These are phyloP conservation scores for Fagus crenata DNA, from an alignment of 306 rosid species.

Conservation along the genomic window DNA sequence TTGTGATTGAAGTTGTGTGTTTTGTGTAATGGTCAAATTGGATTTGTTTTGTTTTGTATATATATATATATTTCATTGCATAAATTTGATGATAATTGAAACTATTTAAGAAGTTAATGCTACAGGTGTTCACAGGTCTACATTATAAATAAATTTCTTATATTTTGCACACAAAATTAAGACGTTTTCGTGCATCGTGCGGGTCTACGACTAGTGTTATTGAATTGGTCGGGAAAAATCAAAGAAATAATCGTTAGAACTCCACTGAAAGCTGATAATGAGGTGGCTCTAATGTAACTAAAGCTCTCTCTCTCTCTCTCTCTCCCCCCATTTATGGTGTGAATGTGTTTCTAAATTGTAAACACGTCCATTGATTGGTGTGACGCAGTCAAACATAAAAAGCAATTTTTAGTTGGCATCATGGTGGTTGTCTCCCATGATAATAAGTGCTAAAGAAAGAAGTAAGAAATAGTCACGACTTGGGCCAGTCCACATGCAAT, in stretches of 20 bases:
- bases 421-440: conserved; percentile 2
- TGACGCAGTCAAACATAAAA: background rate
- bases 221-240: no score
- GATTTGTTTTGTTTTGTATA: no score
- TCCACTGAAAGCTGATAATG: background rate
- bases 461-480: background rate
- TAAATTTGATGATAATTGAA: no score
- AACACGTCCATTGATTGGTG: background rate
- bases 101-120: no score
- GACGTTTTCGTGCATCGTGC: no score
- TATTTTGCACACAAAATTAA: no score
- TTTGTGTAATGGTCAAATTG: no score
- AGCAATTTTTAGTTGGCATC: background rate
- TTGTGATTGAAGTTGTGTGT: no score
- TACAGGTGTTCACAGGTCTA: no score
- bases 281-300: background rate
- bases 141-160: no score
- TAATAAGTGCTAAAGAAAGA: background rate
- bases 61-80: no score
- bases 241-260: background rate
- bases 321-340: background rate
- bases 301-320: background rate
- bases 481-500: background rate
- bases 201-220: no score
- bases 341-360: background rate